phyloP scores from a whole-genome alignment of 139 green algal genomes.

The Chlamydomonas sp. region DNA sequence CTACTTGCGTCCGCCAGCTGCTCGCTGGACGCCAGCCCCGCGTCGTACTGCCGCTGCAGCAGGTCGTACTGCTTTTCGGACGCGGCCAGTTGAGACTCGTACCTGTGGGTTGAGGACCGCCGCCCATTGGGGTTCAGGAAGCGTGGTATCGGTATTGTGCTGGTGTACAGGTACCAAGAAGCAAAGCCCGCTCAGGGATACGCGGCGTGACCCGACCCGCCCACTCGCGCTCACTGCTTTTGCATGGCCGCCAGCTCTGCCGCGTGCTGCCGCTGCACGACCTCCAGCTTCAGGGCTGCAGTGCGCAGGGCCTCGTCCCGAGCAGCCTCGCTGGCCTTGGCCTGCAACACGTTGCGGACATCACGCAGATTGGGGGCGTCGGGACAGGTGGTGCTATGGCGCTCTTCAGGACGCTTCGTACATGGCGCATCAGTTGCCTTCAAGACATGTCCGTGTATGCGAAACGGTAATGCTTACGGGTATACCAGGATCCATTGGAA shows the following conservation, averaged over 20 bases:
- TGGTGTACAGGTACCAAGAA: background rate
- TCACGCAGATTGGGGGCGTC: background rate
- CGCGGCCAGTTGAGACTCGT: constrained; percentile 37
- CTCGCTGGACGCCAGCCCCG: constrained; percentile 12
- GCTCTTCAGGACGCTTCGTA: background rate
- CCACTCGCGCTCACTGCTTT: constrained; percentile 11
- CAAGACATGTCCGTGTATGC: background rate
- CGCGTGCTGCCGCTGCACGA: constrained; percentile 14
- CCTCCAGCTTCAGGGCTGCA: constrained; percentile 11
- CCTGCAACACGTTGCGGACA: background rate
- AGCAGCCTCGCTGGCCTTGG: constrained; percentile 15
- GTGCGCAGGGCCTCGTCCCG: background rate
- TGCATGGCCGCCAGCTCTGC: constrained; percentile 2
- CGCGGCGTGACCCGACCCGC: background rate
- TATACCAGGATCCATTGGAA: background rate
- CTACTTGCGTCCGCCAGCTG: constrained; percentile 29
- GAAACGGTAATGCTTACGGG: background rate
- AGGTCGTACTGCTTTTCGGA: constrained; percentile 34
- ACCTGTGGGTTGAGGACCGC: constrained; percentile 18
- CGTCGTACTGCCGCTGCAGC: constrained; percentile 41
- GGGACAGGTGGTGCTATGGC: background rate
- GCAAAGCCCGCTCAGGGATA: background rate
- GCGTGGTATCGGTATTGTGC: background rate
- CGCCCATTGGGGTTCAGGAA: background rate
- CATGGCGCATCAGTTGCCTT: background rate